phyloP scores from a whole-genome alignment of 106 monocot species.

The Gastrodia elata region DNA sequence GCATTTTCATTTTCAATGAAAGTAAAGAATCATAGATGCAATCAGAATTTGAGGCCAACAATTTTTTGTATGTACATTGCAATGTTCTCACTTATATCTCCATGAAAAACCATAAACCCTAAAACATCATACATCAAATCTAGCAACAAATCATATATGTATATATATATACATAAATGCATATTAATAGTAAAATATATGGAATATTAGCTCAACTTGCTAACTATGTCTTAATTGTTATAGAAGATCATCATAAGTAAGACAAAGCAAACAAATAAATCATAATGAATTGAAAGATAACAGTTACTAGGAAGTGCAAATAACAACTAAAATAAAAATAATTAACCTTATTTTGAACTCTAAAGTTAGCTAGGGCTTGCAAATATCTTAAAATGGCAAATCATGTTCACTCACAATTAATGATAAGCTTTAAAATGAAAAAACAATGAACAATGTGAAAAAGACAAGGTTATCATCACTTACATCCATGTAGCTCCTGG shows the following conservation, averaged over 20 bases:
- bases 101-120: neutral
- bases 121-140: neutral
- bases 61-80: neutral
- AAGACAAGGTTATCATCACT: neutral
- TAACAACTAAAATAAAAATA: neutral
- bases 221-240: neutral
- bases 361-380: neutral
- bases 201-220: neutral
- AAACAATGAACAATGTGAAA: neutral
- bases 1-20: neutral
- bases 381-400: neutral
- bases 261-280: neutral
- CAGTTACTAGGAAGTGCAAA: neutral
- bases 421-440: neutral
- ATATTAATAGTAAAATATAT: neutral
- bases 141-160: no score
- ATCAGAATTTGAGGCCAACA: neutral
- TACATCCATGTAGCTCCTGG: conserved; percentile 74
- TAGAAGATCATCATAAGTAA: neutral
- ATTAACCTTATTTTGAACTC: neutral
- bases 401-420: neutral
- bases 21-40: neutral
- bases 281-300: neutral
- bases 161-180: no score
- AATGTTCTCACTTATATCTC: neutral